These are phyloP conservation scores for Stagonosporopsis cucurbitacearum DNA, from an alignment of 2,329 filamentous ascomycete species.

Conservation along the genomic window DNA sequence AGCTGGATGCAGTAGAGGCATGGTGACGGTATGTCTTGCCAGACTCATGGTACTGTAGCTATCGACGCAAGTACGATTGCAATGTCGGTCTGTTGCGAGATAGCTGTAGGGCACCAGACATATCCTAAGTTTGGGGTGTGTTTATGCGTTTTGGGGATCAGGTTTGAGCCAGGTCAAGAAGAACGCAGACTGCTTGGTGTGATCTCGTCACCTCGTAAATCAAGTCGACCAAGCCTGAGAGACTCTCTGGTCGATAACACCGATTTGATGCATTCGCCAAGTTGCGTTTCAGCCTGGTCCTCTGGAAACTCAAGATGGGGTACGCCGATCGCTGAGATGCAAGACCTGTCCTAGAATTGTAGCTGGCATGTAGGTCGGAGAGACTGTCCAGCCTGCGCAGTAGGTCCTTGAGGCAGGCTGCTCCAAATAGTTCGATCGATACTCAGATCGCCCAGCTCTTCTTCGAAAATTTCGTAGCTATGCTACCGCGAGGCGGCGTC, in stretches of 20 bases:
- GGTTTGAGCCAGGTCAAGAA: no score
- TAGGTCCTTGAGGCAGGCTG: neutral
- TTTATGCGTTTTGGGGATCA: no score
- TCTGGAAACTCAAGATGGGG: neutral
- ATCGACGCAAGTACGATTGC: no score
- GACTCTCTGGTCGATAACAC: neutral
- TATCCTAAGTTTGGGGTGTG: no score
- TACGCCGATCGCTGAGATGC: neutral
- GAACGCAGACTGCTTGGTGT: no score
- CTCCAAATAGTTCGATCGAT: neutral
- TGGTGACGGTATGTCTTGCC: neutral
- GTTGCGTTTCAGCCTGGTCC: no score
- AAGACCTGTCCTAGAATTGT: neutral
- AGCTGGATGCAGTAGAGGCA: neutral
- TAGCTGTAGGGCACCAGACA: no score
- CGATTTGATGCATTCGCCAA: no score
- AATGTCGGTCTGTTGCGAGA: no score
- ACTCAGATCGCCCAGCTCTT: neutral
- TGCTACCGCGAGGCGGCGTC: neutral
- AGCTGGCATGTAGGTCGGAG: neutral
- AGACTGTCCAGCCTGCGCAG: neutral
- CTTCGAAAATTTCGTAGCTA: neutral
- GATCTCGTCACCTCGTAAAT: no score
- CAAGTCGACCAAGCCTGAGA: neutral
- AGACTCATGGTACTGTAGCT: neutral